A percentile compares a stretch with the other conserved stretches of the same genome.
Conservation (phyloP, 441 rosid species). For the Mallotus japonicus region DNA sequence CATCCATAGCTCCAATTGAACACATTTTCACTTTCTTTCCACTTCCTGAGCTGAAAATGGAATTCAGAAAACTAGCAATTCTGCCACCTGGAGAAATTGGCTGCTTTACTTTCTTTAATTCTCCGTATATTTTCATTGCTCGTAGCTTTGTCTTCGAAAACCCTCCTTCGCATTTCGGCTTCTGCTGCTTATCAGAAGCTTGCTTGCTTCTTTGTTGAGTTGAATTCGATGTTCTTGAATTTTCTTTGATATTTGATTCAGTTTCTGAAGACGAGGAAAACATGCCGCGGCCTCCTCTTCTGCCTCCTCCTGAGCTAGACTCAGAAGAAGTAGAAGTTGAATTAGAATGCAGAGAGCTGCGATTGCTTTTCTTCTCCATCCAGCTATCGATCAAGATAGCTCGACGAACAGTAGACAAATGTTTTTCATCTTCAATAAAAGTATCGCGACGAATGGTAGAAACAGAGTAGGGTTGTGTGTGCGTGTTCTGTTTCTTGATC, state of each 20-base stretch:
- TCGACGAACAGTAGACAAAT: slow-evolving; percentile 31
- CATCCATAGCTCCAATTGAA: slow-evolving; percentile 51
- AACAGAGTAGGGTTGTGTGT: neutral
- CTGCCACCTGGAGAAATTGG: slow-evolving; percentile 74
- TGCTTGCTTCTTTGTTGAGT: slow-evolving; percentile 9
- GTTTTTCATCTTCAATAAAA: slow-evolving; percentile 14
- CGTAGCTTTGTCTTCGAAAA: slow-evolving; percentile 48
- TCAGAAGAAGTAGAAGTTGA: slow-evolving; percentile 48
- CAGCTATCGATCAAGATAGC: slow-evolving; percentile 52
- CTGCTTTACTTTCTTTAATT: slow-evolving; percentile 63
- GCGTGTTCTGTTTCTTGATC: slow-evolving; percentile 33
- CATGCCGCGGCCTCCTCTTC: slow-evolving; percentile 3
- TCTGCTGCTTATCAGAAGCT: slow-evolving; percentile 14
- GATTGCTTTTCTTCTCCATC: slow-evolving; percentile 41
- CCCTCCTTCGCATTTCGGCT: slow-evolving; percentile 32
- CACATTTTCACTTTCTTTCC: slow-evolving; percentile 75
- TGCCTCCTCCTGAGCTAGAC: slow-evolving; percentile 39
- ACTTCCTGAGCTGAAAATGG: slow-evolving; percentile 64
- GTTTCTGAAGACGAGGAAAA: slow-evolving; percentile 54
- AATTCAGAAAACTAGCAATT: slow-evolving; percentile 59
- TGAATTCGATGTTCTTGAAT: slow-evolving; percentile 24
- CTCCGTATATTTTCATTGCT: slow-evolving; percentile 52
- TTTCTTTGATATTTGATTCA: slow-evolving; percentile 33
- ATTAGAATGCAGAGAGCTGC: slow-evolving; percentile 25
- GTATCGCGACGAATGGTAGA: slow-evolving; percentile 10